Evolutionary conservation across 2,329 filamentous ascomycete genomes (phyloP).

Genomic region (Venturia oleaginea): DNA sequence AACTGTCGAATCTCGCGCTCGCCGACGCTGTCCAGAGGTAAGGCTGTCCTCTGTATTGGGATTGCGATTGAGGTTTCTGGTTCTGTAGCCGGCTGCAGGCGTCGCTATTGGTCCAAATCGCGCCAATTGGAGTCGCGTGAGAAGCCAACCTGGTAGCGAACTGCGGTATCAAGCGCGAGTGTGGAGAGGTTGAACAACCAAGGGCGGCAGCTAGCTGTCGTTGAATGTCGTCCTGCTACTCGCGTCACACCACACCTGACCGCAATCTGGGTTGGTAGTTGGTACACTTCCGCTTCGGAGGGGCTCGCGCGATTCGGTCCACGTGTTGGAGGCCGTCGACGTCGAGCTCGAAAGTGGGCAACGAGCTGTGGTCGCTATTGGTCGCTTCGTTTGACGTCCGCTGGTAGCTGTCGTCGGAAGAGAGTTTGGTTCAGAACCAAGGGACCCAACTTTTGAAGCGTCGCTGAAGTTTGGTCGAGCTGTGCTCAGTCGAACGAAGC

Average conservation of each 20-base stretch:
- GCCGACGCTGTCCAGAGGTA: not conserved
- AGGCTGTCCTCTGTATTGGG: not conserved
- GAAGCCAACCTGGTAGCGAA: not conserved
- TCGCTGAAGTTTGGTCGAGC: constrained; percentile 3
- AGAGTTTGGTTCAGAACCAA: not conserved
- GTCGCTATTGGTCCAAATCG: constrained; percentile 2
- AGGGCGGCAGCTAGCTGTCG: constrained; percentile 9
- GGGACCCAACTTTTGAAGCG: not conserved
- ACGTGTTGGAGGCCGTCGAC: constrained; percentile 3
- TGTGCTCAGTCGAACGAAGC: too few relatives aligned
- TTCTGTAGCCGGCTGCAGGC: not conserved
- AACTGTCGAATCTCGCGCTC: not conserved
- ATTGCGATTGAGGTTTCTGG: not conserved
- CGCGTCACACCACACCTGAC: constrained; percentile 1
- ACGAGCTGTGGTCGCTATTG: constrained; percentile 1
- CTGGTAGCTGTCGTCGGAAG: not conserved
- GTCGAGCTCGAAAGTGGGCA: not conserved
- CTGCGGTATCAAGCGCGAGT: constrained; percentile 2
- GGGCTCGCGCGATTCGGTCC: not conserved
- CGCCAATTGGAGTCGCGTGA: not conserved
- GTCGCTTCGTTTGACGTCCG: not conserved
- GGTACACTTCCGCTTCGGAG: not conserved
- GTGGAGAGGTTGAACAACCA: constrained; percentile 1
- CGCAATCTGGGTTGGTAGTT: not conserved
- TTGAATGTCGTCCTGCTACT: not conserved